Conservation (phyloP, 176 grass and related monocot genomes). For the Avena sativa region DNA sequence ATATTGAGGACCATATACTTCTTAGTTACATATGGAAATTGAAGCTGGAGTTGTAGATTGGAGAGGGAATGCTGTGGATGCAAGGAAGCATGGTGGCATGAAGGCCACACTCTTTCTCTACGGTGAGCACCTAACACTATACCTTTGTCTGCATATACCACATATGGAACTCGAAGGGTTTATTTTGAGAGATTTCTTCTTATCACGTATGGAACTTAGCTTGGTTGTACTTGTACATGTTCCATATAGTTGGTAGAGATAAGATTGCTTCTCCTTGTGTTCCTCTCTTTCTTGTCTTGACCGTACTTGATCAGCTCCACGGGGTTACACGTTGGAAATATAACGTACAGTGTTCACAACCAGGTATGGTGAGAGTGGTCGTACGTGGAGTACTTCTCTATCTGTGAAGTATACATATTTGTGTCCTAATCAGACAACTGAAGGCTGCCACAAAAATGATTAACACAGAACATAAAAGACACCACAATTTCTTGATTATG, state of each 20-base stretch:
- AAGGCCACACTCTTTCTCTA: constrained; percentile 56
- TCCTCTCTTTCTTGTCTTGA: neutral
- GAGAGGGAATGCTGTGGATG: constrained; percentile 43
- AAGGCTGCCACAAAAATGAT: neutral
- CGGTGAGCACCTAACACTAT: constrained; percentile 36
- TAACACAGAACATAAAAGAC: neutral
- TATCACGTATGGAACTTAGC: neutral
- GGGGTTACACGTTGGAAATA: neutral
- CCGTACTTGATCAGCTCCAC: neutral
- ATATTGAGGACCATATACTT: neutral
- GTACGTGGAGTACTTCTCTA: neutral
- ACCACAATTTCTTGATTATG: neutral
- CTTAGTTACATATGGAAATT: neutral
- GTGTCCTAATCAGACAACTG: neutral
- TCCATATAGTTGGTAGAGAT: neutral
- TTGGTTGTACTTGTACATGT: neutral
- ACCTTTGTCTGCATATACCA: neutral
- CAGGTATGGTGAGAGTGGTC: neutral
- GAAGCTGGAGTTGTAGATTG: constrained; percentile 38
- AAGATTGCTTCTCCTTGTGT: neutral
- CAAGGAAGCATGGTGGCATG: constrained; percentile 49
- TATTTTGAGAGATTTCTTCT: no score
- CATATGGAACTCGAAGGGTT: neutral
- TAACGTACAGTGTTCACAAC: no score
- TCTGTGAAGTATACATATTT: neutral